Conservation (phyloP, 352 stramenopile genomes). For the Aphanomyces stellatus region DNA sequence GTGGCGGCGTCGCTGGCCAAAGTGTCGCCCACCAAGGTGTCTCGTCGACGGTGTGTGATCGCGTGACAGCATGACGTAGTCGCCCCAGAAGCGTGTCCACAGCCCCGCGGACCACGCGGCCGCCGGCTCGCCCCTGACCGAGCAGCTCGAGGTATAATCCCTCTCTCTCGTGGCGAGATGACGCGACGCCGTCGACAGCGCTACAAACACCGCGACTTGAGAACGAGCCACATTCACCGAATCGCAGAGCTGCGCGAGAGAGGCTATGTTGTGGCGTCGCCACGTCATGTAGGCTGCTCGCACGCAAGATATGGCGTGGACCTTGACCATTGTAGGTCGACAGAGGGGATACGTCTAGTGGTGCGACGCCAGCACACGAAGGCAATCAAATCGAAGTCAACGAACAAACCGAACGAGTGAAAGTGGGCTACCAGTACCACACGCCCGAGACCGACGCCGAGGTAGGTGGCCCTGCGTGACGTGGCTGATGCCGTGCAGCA, state of each 20-base stretch:
- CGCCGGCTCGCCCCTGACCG: background rate
- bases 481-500: background rate
- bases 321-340: too few relatives aligned
- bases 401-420: constrained; percentile 26
- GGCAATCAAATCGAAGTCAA: constrained; percentile 20
- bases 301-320: too few relatives aligned
- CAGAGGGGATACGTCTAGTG: too few relatives aligned
- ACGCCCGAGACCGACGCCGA: constrained; percentile 54
- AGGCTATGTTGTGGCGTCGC: constrained; percentile 24
- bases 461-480: constrained; percentile 22
- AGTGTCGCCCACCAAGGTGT: constrained; percentile 50
- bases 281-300: background rate
- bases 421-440: constrained; percentile 50
- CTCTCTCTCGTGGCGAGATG: background rate
- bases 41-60: too few relatives aligned
- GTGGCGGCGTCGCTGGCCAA: constrained; percentile 33
- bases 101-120: background rate
- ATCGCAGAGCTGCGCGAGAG: constrained; percentile 39
- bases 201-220: constrained; percentile 53
- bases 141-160: background rate
- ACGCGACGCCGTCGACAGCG: constrained; percentile 19
- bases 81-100: background rate
- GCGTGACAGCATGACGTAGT: too few relatives aligned
- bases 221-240: constrained; percentile 55
- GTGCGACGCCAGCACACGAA: too few relatives aligned